Percentiles rank a stretch among this genome's conserved stretches.
Evolutionary conservation across 495 filamentous ascomycete species (phyloP).

Genomic region (Bombardia bombarda): DNA sequence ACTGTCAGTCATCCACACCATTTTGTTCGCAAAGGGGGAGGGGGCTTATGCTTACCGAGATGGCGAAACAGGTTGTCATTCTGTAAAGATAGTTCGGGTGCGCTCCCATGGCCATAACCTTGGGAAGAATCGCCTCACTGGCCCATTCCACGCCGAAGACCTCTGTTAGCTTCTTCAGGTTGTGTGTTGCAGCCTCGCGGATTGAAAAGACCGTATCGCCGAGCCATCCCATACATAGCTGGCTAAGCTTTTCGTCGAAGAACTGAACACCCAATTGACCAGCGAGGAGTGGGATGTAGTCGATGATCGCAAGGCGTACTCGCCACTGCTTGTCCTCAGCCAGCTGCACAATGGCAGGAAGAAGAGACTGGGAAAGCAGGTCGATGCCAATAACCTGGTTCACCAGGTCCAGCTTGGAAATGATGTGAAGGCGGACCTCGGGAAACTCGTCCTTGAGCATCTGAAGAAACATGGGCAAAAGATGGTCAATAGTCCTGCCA

Average conservation of each 20-base stretch:
- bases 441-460: constrained; percentile 99
- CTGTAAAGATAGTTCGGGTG: constrained; percentile 98
- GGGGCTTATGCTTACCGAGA: constrained; percentile 61
- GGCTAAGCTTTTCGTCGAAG: constrained; percentile 94
- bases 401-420: constrained; percentile 94
- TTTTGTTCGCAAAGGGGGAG: neutral
- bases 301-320: constrained; percentile 94
- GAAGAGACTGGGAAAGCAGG: constrained; percentile 86
- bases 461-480: constrained; percentile 96
- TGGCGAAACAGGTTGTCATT: constrained; percentile 98
- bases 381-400: constrained; percentile 99
- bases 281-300: constrained; percentile 95
- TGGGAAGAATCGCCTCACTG: constrained; percentile 93
- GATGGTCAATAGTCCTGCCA: constrained; percentile 80
- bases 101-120: constrained; percentile 95
- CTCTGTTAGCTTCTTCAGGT: constrained; percentile 95
- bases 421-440: constrained; percentile 95
- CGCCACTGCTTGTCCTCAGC: constrained; percentile 99
- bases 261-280: constrained; percentile 94
- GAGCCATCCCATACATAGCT: constrained; percentile 98
- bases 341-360: constrained; percentile 95
- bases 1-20: constrained; percentile 20
- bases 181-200: constrained; percentile 91
- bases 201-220: constrained; percentile 98
- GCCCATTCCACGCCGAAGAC: constrained; percentile 98